Conservation (phyloP, 2,329 filamentous ascomycete species). For the Aureobasidium musti region DNA sequence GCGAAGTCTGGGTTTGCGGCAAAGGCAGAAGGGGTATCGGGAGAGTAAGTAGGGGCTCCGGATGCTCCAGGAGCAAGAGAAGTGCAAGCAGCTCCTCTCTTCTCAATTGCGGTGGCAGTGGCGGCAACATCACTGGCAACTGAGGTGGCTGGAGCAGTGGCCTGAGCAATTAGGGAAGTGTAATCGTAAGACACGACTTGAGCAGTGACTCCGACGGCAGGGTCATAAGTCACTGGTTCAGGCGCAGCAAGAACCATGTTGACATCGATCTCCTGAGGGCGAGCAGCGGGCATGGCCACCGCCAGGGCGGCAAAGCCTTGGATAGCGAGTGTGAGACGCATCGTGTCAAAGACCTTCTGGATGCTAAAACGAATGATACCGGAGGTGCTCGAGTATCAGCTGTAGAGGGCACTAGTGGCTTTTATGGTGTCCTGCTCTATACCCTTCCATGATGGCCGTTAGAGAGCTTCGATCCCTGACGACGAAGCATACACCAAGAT, state of each 20-base stretch:
- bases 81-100: conserved; percentile 13
- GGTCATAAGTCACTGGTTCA: conserved; percentile 20
- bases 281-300: conserved; percentile 33
- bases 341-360: neutral
- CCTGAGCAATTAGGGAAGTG: conserved; percentile 33
- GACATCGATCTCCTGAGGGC: conserved; percentile 33
- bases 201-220: conserved; percentile 30
- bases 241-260: conserved; percentile 33
- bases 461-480: neutral
- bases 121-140: conserved; percentile 26
- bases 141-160: conserved; percentile 30
- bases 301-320: conserved; percentile 26
- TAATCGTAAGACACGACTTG: conserved; percentile 33
- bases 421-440: neutral
- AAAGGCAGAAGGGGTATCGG: conserved; percentile 28
- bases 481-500: neutral
- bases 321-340: conserved; percentile 16
- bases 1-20: conserved; percentile 31
- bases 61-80: neutral
- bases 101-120: conserved; percentile 1
- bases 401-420: neutral
- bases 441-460: neutral
- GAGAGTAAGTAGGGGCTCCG: conserved; percentile 2
- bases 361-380: neutral
- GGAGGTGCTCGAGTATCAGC: neutral